A percentile compares a stretch with the other conserved stretches of the same genome.
Evolutionary conservation across 768 basidiomycete genomes (phyloP).

Genomic region (Cyclocybe aegerita): DNA sequence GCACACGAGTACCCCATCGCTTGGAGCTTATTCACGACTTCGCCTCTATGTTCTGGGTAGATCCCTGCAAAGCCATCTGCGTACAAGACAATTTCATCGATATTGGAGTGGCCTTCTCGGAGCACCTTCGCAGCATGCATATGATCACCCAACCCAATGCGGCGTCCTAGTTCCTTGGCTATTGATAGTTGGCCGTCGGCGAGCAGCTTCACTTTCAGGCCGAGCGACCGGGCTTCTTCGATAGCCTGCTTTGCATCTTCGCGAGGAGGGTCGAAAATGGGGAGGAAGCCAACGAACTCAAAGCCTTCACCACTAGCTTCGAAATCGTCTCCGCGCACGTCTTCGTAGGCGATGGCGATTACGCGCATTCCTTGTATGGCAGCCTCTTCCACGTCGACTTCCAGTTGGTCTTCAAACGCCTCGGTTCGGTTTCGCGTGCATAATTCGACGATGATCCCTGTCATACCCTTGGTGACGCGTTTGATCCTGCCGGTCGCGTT

Average conservation of each 20-base stretch:
- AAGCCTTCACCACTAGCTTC: constrained; percentile 94
- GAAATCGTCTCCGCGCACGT: constrained; percentile 77
- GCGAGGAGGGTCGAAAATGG: constrained; percentile 98
- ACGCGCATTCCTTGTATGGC: constrained; percentile 96
- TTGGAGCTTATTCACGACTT: constrained; percentile 98
- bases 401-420: constrained; percentile 86
- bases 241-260: constrained; percentile 99
- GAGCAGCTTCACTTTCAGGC: constrained; percentile 99
- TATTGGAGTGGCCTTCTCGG: constrained; percentile 87
- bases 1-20: constrained; percentile 93
- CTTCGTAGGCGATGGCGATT: constrained; percentile 94
- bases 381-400: constrained; percentile 94
- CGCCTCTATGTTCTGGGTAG: constrained; percentile 99
- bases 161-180: constrained; percentile 98
- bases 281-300: constrained; percentile 94
- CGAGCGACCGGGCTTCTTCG: constrained; percentile 93
- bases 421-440: constrained; percentile 97
- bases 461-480: constrained; percentile 99
- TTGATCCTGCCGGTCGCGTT: constrained; percentile 91
- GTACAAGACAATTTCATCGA: constrained; percentile 99
- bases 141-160: constrained; percentile 97
- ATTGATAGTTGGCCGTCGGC: constrained; percentile 99
- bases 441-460: constrained; percentile 95
- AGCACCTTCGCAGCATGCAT: constrained; percentile 99
- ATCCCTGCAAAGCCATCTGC: constrained; percentile 99